phyloP scores from a whole-genome alignment of 2,329 filamentous ascomycete genomes.

The Fusarium sp. region DNA sequence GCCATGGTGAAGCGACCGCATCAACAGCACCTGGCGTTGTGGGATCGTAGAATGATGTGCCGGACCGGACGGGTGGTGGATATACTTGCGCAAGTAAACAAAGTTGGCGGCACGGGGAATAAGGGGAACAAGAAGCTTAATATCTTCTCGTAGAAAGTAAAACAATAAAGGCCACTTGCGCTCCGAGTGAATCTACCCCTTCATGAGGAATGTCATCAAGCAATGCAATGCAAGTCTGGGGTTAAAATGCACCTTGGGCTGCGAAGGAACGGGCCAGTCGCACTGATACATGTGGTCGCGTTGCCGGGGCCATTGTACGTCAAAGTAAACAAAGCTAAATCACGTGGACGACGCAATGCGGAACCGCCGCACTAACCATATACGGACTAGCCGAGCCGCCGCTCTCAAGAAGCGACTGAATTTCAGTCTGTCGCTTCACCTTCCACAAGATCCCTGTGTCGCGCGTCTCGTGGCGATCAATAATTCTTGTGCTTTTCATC shows the following conservation, averaged over 20 bases:
- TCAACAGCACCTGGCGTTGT: slow-evolving; percentile 42
- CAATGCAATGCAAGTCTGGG: slow-evolving; percentile 38
- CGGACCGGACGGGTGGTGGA: slow-evolving; percentile 12
- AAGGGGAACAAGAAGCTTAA: slow-evolving; percentile 1
- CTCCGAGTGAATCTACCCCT: slow-evolving; percentile 37
- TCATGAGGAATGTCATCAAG: slow-evolving; percentile 44
- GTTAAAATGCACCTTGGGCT: slow-evolving; percentile 17
- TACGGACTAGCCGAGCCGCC: slow-evolving; percentile 27
- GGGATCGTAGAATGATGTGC: slow-evolving; percentile 19
- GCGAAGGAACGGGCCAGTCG: slow-evolving; percentile 32
- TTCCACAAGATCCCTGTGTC: slow-evolving; percentile 11
- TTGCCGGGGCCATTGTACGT: slow-evolving; percentile 43
- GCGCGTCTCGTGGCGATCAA: slow-evolving; percentile 15
- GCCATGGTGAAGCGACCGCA: slow-evolving; percentile 49
- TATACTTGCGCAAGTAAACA: slow-evolving; percentile 43
- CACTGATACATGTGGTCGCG: slow-evolving; percentile 35
- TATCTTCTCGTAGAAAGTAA: slow-evolving; percentile 18
- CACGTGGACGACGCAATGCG: slow-evolving; percentile 39
- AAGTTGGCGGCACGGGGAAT: slow-evolving; percentile 19
- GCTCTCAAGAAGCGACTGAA: slow-evolving; percentile 13
- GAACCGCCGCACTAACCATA: slow-evolving; percentile 23
- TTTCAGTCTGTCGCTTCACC: slow-evolving; percentile 8
- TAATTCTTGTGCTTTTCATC: not conserved
- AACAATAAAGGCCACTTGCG: slow-evolving; percentile 42
- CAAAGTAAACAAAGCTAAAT: slow-evolving; percentile 44